A percentile compares a stretch with the other conserved stretches of the same genome.
Conservation (phyloP, 2,329 filamentous ascomycete species). For the Myriosclerotinia curreyana region DNA sequence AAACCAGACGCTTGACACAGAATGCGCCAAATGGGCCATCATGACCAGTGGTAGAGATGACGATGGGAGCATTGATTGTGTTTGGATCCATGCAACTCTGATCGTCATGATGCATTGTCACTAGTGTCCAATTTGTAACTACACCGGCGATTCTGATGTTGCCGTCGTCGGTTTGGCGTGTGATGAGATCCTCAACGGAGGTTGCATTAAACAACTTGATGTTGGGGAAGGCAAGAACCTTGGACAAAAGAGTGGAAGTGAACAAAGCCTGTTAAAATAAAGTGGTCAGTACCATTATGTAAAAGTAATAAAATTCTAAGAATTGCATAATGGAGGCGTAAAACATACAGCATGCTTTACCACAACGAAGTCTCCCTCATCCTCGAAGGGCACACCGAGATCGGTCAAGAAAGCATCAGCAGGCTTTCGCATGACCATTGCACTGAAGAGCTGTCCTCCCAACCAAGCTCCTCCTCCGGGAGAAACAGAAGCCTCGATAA, state of each 20-base stretch:
- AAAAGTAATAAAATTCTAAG: neutral
- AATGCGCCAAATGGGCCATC: constrained; percentile 91
- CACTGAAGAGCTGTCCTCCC: constrained; percentile 88
- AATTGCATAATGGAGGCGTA: neutral
- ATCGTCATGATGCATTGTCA: constrained; percentile 82
- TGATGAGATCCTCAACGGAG: constrained; percentile 88
- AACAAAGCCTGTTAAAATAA: constrained; percentile 60
- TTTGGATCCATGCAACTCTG: constrained; percentile 97
- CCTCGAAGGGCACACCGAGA: constrained; percentile 79
- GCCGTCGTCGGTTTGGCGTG: constrained; percentile 56
- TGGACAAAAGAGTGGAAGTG: constrained; percentile 80
- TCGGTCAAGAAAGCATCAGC: constrained; percentile 81
- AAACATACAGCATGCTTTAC: constrained; percentile 75
- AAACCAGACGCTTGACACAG: constrained; percentile 83
- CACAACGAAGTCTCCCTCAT: constrained; percentile 84
- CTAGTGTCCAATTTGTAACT: constrained; percentile 94
- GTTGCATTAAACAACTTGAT: constrained; percentile 97
- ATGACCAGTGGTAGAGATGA: constrained; percentile 88
- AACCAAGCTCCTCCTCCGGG: constrained; percentile 90
- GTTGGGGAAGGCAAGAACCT: constrained; percentile 81
- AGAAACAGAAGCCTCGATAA: constrained; percentile 83
- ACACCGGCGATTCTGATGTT: constrained; percentile 76
- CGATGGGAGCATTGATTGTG: constrained; percentile 87
- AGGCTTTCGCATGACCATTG: constrained; percentile 94
- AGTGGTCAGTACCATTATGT: neutral